phyloP scores from a whole-genome alignment of 306 rosid genomes.

The Cicer bijugum region DNA sequence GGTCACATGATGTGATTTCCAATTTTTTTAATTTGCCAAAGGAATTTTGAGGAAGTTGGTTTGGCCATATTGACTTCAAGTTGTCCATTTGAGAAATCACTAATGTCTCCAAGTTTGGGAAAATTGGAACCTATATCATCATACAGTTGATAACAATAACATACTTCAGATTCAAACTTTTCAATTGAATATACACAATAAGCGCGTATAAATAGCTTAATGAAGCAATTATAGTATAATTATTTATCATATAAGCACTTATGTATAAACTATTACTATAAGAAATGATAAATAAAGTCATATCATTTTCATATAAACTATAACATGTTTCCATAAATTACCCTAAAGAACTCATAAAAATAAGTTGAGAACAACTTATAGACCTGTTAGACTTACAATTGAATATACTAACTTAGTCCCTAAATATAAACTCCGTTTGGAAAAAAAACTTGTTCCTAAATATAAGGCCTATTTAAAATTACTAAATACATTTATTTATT shows the following conservation, averaged over 20 bases:
- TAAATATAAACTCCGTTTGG: too few species aligned
- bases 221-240: neutral
- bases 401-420: too few species aligned
- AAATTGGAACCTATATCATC: conserved; percentile 47
- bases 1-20: conserved; percentile 46
- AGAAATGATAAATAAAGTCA: neutral
- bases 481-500: too few species aligned
- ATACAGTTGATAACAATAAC: conserved; percentile 9
- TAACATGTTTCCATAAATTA: neutral
- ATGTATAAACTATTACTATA: neutral
- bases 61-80: conserved; percentile 50
- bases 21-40: conserved; percentile 44
- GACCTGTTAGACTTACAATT: neutral
- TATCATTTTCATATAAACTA: neutral
- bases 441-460: too few species aligned
- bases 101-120: conserved; percentile 51
- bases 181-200: neutral
- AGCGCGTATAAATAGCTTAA: neutral
- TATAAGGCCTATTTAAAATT: too few species aligned
- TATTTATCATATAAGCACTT: neutral
- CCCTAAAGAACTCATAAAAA: neutral
- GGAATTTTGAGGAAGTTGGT: conserved; percentile 20
- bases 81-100: conserved; percentile 47
- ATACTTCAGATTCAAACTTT: conserved; percentile 31
- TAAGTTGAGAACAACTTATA: neutral